Evolutionary conservation across 345 rosid species (phyloP).

Genomic region (Gossypium sturtianum): DNA sequence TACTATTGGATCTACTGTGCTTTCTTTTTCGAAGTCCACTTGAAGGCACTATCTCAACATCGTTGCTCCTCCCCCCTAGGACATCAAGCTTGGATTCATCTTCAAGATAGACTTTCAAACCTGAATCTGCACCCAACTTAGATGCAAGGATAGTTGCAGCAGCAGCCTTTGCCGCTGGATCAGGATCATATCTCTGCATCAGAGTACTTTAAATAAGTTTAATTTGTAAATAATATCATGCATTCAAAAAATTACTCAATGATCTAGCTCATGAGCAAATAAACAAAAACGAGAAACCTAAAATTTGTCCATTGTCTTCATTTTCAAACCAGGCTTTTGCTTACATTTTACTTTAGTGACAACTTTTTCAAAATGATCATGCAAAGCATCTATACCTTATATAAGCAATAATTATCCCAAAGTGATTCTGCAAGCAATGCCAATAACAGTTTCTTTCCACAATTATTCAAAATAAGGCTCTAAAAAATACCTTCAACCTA

Average conservation of each 20-base stretch:
- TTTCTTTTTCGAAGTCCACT: slow-evolving; percentile 74
- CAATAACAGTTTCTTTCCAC: background rate
- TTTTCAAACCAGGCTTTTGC: slow-evolving; percentile 1
- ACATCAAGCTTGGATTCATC: slow-evolving; percentile 51
- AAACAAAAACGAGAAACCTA: background rate
- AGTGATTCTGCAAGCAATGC: slow-evolving; percentile 2
- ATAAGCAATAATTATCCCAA: background rate
- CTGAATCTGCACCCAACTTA: slow-evolving; percentile 90
- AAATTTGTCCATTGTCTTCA: background rate
- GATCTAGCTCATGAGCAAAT: background rate
- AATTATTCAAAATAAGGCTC: background rate
- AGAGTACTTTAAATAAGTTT: slow-evolving; percentile 9
- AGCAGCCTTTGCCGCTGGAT: slow-evolving; percentile 99
- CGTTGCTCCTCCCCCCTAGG: slow-evolving; percentile 56
- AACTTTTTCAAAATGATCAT: background rate
- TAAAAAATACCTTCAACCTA: background rate
- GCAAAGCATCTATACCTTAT: background rate
- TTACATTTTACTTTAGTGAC: background rate
- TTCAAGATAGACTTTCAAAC: slow-evolving; percentile 66
- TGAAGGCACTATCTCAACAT: slow-evolving; percentile 54
- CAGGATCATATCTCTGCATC: slow-evolving; percentile 90
- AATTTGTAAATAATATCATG: background rate
- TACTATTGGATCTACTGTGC: slow-evolving; percentile 42
- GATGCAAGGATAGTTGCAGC: slow-evolving; percentile 97
- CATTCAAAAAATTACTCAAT: slow-evolving; percentile 8